phyloP scores from a whole-genome alignment of 805 yeast genomes.

The Suhomyces sp. region DNA sequence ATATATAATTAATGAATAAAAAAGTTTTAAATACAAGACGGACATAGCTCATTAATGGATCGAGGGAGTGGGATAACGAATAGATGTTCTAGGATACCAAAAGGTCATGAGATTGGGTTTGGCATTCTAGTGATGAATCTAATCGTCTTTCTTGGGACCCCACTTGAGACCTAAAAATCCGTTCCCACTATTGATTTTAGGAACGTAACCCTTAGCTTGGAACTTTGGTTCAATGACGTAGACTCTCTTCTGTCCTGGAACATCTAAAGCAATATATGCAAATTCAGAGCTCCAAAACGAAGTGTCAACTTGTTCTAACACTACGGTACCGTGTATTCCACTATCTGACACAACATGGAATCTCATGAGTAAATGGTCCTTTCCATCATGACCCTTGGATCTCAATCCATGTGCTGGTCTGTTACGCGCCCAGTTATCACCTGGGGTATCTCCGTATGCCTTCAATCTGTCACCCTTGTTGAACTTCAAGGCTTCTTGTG shows the following conservation, averaged over 20 bases:
- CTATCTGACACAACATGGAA: conserved; percentile 78
- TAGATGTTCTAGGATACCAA: too few relatives aligned
- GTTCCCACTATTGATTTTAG: conserved; percentile 32
- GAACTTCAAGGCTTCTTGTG: conserved; percentile 58
- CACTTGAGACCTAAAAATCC: conserved; percentile 83
- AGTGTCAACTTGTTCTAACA: conserved; percentile 76
- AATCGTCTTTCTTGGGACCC: conserved; percentile 68
- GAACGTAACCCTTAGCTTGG: conserved; percentile 44
- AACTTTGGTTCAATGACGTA: conserved; percentile 66
- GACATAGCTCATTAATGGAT: too few relatives aligned
- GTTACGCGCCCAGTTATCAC: conserved; percentile 83
- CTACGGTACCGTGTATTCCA: conserved; percentile 64
- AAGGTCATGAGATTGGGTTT: too few relatives aligned
- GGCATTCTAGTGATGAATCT: too few relatives aligned
- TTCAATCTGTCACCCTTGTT: conserved; percentile 59
- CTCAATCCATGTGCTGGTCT: conserved; percentile 76
- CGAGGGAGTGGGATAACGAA: too few relatives aligned
- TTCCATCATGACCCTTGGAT: conserved; percentile 69
- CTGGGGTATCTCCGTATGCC: conserved; percentile 75
- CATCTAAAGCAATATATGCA: conserved; percentile 71
- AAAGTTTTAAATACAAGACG: too few relatives aligned
- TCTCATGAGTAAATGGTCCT: conserved; percentile 78
- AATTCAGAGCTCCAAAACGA: conserved; percentile 67
- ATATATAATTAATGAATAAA: too few relatives aligned
- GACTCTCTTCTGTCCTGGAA: conserved; percentile 65